A percentile compares a stretch with the other conserved stretches of the same genome.
These are phyloP conservation scores for Camelina hispida DNA, from an alignment of 345 rosid species.

Conservation along the genomic window DNA sequence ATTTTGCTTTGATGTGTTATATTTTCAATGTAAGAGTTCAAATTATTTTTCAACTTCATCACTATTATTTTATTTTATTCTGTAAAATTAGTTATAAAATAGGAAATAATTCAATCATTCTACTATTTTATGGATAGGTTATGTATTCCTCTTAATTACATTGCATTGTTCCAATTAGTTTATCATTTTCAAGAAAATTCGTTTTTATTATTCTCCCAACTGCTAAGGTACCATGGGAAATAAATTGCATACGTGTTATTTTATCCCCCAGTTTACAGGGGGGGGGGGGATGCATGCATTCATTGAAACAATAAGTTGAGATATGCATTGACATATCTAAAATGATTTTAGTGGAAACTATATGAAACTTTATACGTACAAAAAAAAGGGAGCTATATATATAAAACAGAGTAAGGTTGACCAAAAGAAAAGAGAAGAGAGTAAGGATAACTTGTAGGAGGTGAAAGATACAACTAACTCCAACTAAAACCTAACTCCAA, in stretches of 20 bases:
- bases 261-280: not conserved
- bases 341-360: not conserved
- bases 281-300: not conserved
- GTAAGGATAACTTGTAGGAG: not conserved
- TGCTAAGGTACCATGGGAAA: not conserved
- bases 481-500: slow-evolving; percentile 36
- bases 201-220: not conserved
- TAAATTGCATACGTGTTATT: not conserved
- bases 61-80: not conserved
- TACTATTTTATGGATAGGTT: no score
- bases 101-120: not conserved
- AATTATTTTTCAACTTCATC: not conserved
- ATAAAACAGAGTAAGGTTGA: no score
- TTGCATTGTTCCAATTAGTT: no score
- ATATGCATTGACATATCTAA: not conserved
- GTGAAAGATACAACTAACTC: slow-evolving; percentile 34
- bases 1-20: not conserved
- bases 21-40: not conserved
- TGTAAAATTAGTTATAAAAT: not conserved
- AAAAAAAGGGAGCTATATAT: no score
- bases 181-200: not conserved
- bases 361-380: no score
- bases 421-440: not conserved
- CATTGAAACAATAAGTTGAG: not conserved
- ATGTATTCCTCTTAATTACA: not conserved